A percentile compares a stretch with the other conserved stretches of the same genome.
These are phyloP conservation scores for Ganoderma resinaceum DNA, from an alignment of 1,284 basidiomycete genomes.

Conservation along the genomic window DNA sequence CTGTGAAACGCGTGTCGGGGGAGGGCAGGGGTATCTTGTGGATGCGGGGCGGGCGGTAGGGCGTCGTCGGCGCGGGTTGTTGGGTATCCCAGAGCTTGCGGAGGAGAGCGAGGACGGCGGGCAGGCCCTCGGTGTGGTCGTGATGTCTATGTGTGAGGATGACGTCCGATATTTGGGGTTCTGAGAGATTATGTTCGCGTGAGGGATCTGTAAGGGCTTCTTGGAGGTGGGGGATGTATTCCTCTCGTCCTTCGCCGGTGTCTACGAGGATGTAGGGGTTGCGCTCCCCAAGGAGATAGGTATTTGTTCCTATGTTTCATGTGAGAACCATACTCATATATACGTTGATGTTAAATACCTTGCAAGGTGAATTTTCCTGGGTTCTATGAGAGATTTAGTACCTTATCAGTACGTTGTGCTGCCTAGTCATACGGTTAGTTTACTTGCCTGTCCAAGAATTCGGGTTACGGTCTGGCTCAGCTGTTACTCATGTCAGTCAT, in stretches of 20 bases:
- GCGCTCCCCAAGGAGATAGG: slow-evolving; percentile 81
- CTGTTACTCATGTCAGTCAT: slow-evolving; percentile 43
- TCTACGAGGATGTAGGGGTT: slow-evolving; percentile 87
- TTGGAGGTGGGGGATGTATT: slow-evolving; percentile 75
- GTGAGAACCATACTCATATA: not conserved
- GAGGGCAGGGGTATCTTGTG: slow-evolving; percentile 68
- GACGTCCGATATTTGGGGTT: slow-evolving; percentile 79
- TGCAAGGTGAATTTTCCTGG: slow-evolving; percentile 93
- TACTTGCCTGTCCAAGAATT: slow-evolving; percentile 72
- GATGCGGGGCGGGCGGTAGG: slow-evolving; percentile 69
- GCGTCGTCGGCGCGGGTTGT: slow-evolving; percentile 41
- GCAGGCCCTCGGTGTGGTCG: slow-evolving; percentile 87
- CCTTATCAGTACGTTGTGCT: not conserved
- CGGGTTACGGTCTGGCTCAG: slow-evolving; percentile 69
- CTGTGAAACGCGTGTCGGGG: slow-evolving; percentile 43
- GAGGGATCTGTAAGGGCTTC: slow-evolving; percentile 54
- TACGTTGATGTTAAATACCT: slow-evolving; percentile 51
- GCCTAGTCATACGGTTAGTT: not conserved
- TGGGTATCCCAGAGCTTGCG: slow-evolving; percentile 61
- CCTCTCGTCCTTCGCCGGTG: slow-evolving; percentile 81
- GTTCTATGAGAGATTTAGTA: slow-evolving; percentile 59
- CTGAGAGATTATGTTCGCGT: slow-evolving; percentile 40
- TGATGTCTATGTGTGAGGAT: slow-evolving; percentile 91
- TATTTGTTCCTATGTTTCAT: slow-evolving; percentile 78
- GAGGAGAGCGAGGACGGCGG: slow-evolving; percentile 74